Percentiles rank a stretch among this genome's conserved stretches.
These are phyloP conservation scores for Aspergillus viridinutans DNA, from an alignment of 2,329 filamentous ascomycete species.

Conservation along the genomic window DNA sequence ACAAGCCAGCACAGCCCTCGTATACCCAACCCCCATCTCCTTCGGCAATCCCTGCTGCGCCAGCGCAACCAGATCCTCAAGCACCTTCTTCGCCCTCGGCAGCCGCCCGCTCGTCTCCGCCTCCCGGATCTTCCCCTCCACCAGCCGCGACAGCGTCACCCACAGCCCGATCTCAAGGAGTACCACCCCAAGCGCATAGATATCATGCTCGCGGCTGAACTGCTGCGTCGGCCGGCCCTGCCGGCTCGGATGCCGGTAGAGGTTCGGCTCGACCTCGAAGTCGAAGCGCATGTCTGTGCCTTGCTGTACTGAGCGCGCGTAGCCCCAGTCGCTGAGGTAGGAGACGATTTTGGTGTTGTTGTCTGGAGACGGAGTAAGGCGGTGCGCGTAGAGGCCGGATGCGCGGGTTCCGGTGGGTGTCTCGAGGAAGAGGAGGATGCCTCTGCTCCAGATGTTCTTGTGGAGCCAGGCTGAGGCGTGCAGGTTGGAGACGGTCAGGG, in stretches of 20 bases:
- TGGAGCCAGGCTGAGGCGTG: conserved; percentile 26
- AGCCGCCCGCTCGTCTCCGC: conserved; percentile 17
- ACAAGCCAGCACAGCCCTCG: conserved; percentile 20
- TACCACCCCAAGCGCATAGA: conserved; percentile 38
- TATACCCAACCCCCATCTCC: conserved; percentile 24
- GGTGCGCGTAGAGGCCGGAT: conserved; percentile 5
- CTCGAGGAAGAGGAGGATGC: conserved; percentile 22
- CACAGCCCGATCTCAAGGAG: conserved; percentile 37
- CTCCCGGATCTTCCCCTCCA: conserved; percentile 21
- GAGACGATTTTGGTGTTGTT: conserved; percentile 10
- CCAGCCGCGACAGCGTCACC: conserved; percentile 25
- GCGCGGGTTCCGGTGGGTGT: conserved; percentile 3
- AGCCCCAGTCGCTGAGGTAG: conserved; percentile 25
- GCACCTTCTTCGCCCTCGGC: conserved; percentile 18
- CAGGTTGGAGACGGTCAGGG: conserved; percentile 21
- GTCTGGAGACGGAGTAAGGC: background rate
- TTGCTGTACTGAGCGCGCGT: conserved; percentile 19
- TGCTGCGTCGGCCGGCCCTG: conserved; percentile 24
- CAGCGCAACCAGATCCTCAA: conserved; percentile 14
- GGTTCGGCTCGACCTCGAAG: conserved; percentile 23
- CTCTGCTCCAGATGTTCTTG: conserved; percentile 29
- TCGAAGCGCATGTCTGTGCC: conserved; percentile 22
- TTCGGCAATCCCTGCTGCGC: conserved; percentile 17
- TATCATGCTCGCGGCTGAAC: conserved; percentile 32
- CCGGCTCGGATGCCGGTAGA: conserved; percentile 30